These are phyloP conservation scores for Botrytis fabae DNA, from an alignment of 2,329 filamentous ascomycete species.

Conservation along the genomic window DNA sequence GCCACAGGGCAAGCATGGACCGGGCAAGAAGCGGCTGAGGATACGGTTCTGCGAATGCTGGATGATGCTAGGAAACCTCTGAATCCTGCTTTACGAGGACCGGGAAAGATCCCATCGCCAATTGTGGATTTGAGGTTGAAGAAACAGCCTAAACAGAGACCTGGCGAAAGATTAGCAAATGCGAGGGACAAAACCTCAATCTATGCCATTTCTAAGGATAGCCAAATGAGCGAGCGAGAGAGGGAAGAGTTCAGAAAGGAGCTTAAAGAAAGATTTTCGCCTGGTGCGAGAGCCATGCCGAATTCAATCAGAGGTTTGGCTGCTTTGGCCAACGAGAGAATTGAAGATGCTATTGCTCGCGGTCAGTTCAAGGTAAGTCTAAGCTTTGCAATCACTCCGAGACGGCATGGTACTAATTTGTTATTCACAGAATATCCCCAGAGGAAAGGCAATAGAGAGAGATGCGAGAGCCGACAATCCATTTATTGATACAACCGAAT, in stretches of 20 bases:
- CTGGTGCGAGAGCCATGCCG: slow-evolving; percentile 71
- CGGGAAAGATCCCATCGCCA: slow-evolving; percentile 46
- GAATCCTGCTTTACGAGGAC: slow-evolving; percentile 49
- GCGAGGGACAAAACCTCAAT: slow-evolving; percentile 61
- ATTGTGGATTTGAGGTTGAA: slow-evolving; percentile 56
- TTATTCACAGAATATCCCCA: slow-evolving; percentile 64
- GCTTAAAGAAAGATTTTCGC: slow-evolving; percentile 77
- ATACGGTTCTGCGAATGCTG: slow-evolving; percentile 81
- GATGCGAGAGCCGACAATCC: slow-evolving; percentile 82
- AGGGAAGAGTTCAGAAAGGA: slow-evolving; percentile 69
- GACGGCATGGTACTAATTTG: slow-evolving; percentile 10
- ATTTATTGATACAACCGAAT: slow-evolving; percentile 94
- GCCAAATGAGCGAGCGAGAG: slow-evolving; percentile 67
- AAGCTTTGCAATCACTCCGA: no score
- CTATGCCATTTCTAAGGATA: slow-evolving; percentile 52
- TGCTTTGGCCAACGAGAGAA: slow-evolving; percentile 84
- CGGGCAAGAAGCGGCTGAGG: slow-evolving; percentile 71
- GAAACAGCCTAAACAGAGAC: slow-evolving; percentile 43
- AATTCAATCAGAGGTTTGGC: slow-evolving; percentile 75
- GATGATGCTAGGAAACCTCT: slow-evolving; percentile 76
- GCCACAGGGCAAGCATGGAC: slow-evolving; percentile 73
- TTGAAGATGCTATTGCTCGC: slow-evolving; percentile 89
- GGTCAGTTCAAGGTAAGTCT: slow-evolving; percentile 70
- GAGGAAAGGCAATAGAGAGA: slow-evolving; percentile 77
- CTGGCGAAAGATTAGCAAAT: slow-evolving; percentile 51